Percentiles rank a stretch among this genome's conserved stretches.
Evolutionary conservation across 2,329 filamentous ascomycete genomes (phyloP).

Genomic region (Exophiala calicioides): DNA sequence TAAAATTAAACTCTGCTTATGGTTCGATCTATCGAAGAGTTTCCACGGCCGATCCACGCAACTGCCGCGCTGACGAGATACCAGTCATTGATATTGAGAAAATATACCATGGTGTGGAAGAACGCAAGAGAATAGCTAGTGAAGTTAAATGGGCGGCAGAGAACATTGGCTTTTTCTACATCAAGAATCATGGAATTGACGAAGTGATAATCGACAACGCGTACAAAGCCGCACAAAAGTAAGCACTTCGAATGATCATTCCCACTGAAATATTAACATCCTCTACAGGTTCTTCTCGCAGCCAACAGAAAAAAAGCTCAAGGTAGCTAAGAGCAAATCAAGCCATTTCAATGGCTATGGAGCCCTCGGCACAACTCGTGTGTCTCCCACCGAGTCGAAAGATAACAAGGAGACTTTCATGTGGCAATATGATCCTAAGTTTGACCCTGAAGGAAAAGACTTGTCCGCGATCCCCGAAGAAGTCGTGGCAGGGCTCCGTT

Average conservation of each 20-base stretch:
- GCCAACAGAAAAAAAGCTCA: conserved; percentile 47
- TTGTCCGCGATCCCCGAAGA: conserved; percentile 47
- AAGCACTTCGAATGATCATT: too few relatives aligned
- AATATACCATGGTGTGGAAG: conserved; percentile 38
- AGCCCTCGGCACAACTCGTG: conserved; percentile 2
- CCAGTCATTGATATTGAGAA: conserved; percentile 55
- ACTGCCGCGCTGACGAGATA: conserved; percentile 48
- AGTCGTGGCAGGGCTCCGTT: conserved; percentile 45
- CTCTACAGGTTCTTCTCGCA: conserved; percentile 46
- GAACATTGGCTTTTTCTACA: conserved; percentile 51
- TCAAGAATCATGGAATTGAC: conserved; percentile 49
- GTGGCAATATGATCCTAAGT: conserved; percentile 55
- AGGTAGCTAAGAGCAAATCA: conserved; percentile 50
- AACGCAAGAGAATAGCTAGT: conserved; percentile 43
- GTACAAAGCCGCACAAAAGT: neutral
- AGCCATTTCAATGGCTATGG: conserved; percentile 32
- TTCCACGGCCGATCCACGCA: conserved; percentile 42
- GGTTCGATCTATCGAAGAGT: conserved; percentile 49
- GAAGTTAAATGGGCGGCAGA: conserved; percentile 49
- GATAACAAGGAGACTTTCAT: conserved; percentile 56
- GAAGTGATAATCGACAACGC: conserved; percentile 17
- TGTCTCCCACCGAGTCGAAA: conserved; percentile 36
- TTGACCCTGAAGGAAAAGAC: conserved; percentile 51
- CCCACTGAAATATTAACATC: too few relatives aligned
- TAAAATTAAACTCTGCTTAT: conserved; percentile 41